Evolutionary conservation across 2,329 filamentous ascomycete genomes (phyloP).

Genomic region (Lasiodiplodia citricola): DNA sequence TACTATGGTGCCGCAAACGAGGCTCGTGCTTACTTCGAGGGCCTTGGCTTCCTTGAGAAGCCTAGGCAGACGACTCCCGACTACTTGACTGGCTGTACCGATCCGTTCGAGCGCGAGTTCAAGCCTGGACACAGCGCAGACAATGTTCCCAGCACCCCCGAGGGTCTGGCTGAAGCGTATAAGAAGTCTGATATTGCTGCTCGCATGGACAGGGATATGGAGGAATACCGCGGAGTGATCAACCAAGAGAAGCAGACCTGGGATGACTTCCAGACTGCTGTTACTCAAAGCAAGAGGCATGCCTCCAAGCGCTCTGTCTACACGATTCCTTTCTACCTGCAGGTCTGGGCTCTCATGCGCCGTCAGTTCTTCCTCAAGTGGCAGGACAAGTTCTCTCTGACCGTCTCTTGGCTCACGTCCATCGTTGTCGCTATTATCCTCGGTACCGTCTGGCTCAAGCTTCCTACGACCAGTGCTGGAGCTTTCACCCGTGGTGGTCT

Average conservation of each 20-base stretch:
- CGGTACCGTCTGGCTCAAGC: constrained; percentile 78
- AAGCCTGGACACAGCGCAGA: constrained; percentile 67
- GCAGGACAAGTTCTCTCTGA: constrained; percentile 80
- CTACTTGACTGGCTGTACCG: constrained; percentile 81
- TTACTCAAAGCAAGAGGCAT: constrained; percentile 78
- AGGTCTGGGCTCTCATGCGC: constrained; percentile 83
- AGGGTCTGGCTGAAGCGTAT: constrained; percentile 73
- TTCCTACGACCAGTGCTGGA: constrained; percentile 67
- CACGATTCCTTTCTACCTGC: constrained; percentile 79
- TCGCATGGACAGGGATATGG: constrained; percentile 69
- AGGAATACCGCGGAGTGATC: constrained; percentile 68
- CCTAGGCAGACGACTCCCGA: constrained; percentile 81
- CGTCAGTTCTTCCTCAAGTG: constrained; percentile 85
- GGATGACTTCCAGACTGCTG: constrained; percentile 77
- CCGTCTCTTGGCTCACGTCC: constrained; percentile 72
- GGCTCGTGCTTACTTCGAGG: constrained; percentile 76
- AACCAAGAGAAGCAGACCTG: constrained; percentile 69
- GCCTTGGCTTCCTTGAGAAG: constrained; percentile 74
- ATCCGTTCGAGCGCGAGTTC: constrained; percentile 82
- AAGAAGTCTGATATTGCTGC: constrained; percentile 65
- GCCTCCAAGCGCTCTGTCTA: constrained; percentile 78
- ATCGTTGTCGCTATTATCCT: constrained; percentile 79
- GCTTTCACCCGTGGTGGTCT: constrained; percentile 84
- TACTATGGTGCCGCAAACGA: constrained; percentile 74
- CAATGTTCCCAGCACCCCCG: constrained; percentile 72